phyloP scores from a whole-genome alignment of 2,329 filamentous ascomycete genomes.

The Penicillium sp. region DNA sequence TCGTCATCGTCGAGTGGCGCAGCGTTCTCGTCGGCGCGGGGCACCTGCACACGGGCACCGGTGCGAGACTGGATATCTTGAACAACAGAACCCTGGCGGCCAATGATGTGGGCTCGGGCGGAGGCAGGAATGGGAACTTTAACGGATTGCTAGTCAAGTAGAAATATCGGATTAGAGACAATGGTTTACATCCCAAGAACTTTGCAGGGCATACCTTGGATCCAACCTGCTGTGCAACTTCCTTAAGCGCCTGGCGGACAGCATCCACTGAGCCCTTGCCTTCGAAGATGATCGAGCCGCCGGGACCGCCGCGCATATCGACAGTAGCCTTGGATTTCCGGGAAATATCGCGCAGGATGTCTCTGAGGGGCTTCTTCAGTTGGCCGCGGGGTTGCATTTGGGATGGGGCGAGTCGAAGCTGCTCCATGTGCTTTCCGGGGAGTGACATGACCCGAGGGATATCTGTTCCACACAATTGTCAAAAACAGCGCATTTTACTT shows the following conservation, averaged over 20 bases:
- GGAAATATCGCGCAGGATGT: conserved; percentile 90
- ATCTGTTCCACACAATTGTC: conserved; percentile 15
- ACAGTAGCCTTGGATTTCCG: conserved; percentile 86
- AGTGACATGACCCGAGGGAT: conserved; percentile 67
- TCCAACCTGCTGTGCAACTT: conserved; percentile 85
- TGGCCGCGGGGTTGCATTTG: conserved; percentile 76
- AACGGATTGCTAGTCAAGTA: conserved; percentile 58
- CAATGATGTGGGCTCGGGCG: conserved; percentile 86
- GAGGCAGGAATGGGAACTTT: conserved; percentile 81
- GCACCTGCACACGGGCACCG: conserved; percentile 86
- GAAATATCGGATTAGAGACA: conserved; percentile 9
- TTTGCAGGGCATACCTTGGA: conserved; percentile 64
- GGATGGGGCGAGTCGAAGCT: conserved; percentile 70
- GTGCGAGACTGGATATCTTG: conserved; percentile 87
- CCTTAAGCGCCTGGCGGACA: conserved; percentile 84
- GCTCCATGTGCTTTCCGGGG: conserved; percentile 79
- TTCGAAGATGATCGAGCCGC: conserved; percentile 76
- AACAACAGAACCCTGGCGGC: conserved; percentile 85
- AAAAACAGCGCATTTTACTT: neutral
- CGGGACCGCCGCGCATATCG: conserved; percentile 71
- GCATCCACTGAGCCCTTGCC: conserved; percentile 81
- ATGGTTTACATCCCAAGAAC: neutral
- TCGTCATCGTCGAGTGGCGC: conserved; percentile 76
- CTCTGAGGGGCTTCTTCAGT: conserved; percentile 80
- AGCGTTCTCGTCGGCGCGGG: conserved; percentile 70